Evolutionary conservation across 176 grass and related monocot genomes (phyloP).

Genomic region (Musa schizocarpa): DNA sequence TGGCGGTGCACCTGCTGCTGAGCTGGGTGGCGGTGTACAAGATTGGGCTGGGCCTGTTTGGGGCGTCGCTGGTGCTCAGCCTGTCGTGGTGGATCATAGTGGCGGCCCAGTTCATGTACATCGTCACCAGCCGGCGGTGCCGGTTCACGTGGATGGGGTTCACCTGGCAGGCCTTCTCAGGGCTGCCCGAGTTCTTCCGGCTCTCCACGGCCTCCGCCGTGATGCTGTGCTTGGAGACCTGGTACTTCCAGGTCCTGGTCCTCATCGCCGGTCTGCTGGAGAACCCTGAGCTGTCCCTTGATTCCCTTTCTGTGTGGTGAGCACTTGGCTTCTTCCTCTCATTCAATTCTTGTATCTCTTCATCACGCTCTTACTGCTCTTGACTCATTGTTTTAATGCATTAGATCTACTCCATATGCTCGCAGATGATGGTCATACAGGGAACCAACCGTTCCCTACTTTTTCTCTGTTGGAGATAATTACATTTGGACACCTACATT

Average conservation of each 20-base stretch:
- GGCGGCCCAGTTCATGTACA: slow-evolving; percentile 19
- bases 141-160: slow-evolving; percentile 42
- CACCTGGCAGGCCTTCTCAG: slow-evolving; percentile 37
- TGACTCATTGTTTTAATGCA: too few species aligned
- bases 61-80: slow-evolving; percentile 46
- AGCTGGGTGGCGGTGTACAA: slow-evolving; percentile 48
- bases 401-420: too few species aligned
- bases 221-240: slow-evolving; percentile 43
- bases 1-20: slow-evolving; percentile 33
- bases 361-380: too few species aligned
- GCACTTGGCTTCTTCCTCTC: background rate
- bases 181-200: slow-evolving; percentile 31
- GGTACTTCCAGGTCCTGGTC: slow-evolving; percentile 50
- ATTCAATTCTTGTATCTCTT: background rate
- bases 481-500: too few species aligned
- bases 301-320: slow-evolving; percentile 43
- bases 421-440: too few species aligned
- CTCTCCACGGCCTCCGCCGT: slow-evolving; percentile 37
- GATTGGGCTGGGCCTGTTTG: slow-evolving; percentile 31
- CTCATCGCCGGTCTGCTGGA: slow-evolving; percentile 56
- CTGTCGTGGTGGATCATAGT: slow-evolving; percentile 30
- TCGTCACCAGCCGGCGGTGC: slow-evolving; percentile 28
- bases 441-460: background rate
- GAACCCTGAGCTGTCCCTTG: slow-evolving; percentile 49
- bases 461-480: background rate